These are phyloP conservation scores for Rhodamnia rubescens DNA, from an alignment of 345 rosid genomes.

Conservation along the genomic window DNA sequence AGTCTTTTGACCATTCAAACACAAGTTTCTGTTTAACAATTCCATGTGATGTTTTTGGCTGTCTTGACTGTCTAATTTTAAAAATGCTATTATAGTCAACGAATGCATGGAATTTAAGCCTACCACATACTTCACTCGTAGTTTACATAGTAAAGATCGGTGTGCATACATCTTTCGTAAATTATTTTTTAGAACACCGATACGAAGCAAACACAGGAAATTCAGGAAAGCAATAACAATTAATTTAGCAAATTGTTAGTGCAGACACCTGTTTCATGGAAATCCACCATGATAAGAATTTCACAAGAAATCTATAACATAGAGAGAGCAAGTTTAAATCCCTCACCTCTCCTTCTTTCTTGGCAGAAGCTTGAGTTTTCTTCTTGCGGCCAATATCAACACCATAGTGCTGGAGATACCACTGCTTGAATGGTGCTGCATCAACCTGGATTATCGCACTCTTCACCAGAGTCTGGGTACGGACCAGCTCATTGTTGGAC, in stretches of 20 bases:
- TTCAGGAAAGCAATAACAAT: neutral
- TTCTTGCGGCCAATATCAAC: conserved; percentile 74
- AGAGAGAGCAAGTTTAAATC: neutral
- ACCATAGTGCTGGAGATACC: conserved; percentile 62
- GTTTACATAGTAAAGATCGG: neutral
- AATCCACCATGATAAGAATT: neutral
- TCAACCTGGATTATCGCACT: conserved; percentile 65
- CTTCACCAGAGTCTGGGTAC: conserved; percentile 73
- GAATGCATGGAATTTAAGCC: neutral
- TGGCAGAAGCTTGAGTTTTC: conserved; percentile 28
- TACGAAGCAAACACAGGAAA: neutral
- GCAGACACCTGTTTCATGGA: neutral
- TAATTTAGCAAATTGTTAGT: neutral
- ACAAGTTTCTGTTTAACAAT: too few species aligned
- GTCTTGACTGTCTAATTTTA: neutral
- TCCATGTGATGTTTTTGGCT: neutral
- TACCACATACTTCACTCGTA: neutral
- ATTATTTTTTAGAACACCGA: neutral
- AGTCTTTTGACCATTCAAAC: neutral
- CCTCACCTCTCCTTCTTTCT: conserved; percentile 54
- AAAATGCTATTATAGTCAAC: neutral
- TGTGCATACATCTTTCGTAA: neutral
- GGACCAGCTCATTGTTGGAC: conserved; percentile 76
- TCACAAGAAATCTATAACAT: neutral
- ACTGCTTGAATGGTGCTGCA: conserved; percentile 68